Base-by-base conservation (phyloP, 495 filamentous ascomycete species). In the Jackrogersella multiformis region DNA sequence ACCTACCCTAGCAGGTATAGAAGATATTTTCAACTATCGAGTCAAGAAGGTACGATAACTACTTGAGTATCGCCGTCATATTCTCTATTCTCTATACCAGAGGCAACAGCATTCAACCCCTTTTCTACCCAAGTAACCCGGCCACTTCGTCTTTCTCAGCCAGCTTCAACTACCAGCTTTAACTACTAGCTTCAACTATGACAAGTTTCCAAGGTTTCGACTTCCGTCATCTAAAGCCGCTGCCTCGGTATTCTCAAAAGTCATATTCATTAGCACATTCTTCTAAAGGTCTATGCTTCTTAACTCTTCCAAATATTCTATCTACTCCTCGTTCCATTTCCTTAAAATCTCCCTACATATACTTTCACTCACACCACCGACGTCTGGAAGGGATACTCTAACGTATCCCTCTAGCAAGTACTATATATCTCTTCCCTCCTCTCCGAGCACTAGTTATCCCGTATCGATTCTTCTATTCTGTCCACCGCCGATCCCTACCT, bases 301-400 rank as follows among this genome's bases (percentile, higher is more conserved):
- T 46, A 28, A 32, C 2, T 9, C n/a, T 34, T 32, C 28, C 45
- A n/a, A 32, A 61, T 57, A 28, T 65, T 48, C 57, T 45, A 10
- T 35, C 49, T 23, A 36, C 23, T 28, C 53, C 42, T 53, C 60
- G 23, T 35, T 28, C 21, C 15, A 49, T 30, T 61, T n/a, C 61
- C 61, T 53, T 38, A 13, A 46, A 26, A 51, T 45, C 52, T 61
- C 34, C 60, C 60, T 70, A 65, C 53, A 39, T 70, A 41, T 39
- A 53, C 42, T 57, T 36, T 16, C 10, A 42, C 15, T 16, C 49
- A 10, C 61, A 34, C 32, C 15, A 7, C 24, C 41, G 18, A 52
- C 44, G 5, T 53, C 21, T 35, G 36, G 32, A 15, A 18, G 52
- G 32, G 57, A 20, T 61, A 35, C 35, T 24, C 18, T 61, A 35